Conservation (phyloP, 1,139 yeast genomes). For the Taphrina pruni region DNA sequence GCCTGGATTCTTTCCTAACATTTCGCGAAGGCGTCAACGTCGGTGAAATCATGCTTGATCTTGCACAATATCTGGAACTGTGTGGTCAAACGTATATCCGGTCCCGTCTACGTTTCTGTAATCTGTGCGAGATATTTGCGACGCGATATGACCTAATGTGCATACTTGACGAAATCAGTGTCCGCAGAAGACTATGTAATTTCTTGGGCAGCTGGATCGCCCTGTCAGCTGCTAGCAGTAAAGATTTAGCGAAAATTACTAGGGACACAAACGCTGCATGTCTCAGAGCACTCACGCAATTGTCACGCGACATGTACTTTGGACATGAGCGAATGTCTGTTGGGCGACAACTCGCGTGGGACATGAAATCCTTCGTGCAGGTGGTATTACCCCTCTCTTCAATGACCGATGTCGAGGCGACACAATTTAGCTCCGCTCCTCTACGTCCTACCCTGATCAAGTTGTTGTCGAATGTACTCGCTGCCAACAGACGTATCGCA, state of each 20-base stretch:
- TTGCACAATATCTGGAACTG: constrained; percentile 22
- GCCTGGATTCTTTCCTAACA: constrained; percentile 17
- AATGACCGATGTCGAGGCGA: constrained; percentile 9
- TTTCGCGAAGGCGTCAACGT: constrained; percentile 16
- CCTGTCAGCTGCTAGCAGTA: neutral
- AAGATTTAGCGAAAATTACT: constrained; percentile 12
- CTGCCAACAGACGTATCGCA: constrained; percentile 5
- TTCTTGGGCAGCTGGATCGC: constrained; percentile 18
- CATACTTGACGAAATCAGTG: constrained; percentile 7
- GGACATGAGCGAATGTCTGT: constrained; percentile 16
- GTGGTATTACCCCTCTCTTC: constrained; percentile 9
- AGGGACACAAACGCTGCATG: constrained; percentile 28
- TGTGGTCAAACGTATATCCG: constrained; percentile 5
- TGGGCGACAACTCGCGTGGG: constrained; percentile 8
- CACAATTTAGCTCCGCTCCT: constrained; percentile 3
- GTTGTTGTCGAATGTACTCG: constrained; percentile 11
- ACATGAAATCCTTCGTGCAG: constrained; percentile 7
- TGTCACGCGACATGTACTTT: constrained; percentile 8
- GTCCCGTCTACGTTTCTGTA: constrained; percentile 20
- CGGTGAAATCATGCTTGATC: constrained; percentile 23
- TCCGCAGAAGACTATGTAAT: constrained; percentile 17
- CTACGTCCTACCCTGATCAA: constrained; percentile 2
- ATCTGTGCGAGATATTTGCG: constrained; percentile 20
- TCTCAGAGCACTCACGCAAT: constrained; percentile 19
- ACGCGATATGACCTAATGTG: constrained; percentile 11